A percentile compares a stretch with the other conserved stretches of the same genome.
Conservation (phyloP, 768 basidiomycete species). For the Naganishia vaughanmartiniae region DNA sequence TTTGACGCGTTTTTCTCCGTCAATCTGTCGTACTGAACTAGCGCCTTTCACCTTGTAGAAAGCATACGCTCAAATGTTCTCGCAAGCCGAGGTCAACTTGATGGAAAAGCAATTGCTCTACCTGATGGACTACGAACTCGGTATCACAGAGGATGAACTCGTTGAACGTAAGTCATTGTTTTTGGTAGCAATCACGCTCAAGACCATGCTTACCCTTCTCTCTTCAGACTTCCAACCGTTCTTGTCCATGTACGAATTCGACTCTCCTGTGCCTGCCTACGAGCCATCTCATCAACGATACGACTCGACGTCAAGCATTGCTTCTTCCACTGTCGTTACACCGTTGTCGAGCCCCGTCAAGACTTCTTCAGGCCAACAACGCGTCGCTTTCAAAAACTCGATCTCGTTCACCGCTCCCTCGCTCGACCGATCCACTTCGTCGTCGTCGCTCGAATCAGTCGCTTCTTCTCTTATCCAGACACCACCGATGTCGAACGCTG, state of each 20-base stretch:
- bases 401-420: slow-evolving; percentile 45
- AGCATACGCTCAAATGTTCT: slow-evolving; percentile 66
- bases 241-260: slow-evolving; percentile 44
- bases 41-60: slow-evolving; percentile 50
- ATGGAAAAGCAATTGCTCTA: slow-evolving; percentile 96
- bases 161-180: slow-evolving; percentile 28
- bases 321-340: slow-evolving; percentile 21
- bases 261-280: slow-evolving; percentile 31
- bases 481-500: slow-evolving; percentile 6
- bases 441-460: slow-evolving; percentile 48
- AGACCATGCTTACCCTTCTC: background rate
- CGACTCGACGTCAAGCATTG: slow-evolving; percentile 42
- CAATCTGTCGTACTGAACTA: background rate
- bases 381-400: slow-evolving; percentile 35
- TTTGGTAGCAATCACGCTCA: background rate
- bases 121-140: slow-evolving; percentile 65
- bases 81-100: slow-evolving; percentile 65
- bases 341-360: slow-evolving; percentile 19
- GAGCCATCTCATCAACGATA: slow-evolving; percentile 30
- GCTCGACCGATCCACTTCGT: slow-evolving; percentile 50
- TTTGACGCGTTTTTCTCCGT: background rate
- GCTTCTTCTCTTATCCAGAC: slow-evolving; percentile 29
- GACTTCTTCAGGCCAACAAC: slow-evolving; percentile 34
- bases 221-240: slow-evolving; percentile 47
- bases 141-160: slow-evolving; percentile 47